Evolutionary conservation across 805 yeast species (phyloP).

Genomic region (Suhomyces sp.): DNA sequence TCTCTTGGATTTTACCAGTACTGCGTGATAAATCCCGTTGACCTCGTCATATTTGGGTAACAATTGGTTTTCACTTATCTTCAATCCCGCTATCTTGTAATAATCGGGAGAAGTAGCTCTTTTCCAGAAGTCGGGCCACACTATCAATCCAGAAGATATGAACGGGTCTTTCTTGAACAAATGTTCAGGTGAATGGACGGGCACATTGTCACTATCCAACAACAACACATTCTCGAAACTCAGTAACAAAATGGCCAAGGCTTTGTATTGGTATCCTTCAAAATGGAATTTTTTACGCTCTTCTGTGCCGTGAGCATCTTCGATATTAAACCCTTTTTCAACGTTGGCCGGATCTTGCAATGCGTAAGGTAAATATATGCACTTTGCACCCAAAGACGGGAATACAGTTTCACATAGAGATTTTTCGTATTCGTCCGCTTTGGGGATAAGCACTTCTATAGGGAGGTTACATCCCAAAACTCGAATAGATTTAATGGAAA

Average conservation of each 20-base stretch:
- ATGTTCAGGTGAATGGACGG: slow-evolving; percentile 60
- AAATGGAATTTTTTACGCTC: slow-evolving; percentile 34
- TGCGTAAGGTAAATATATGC: slow-evolving; percentile 35
- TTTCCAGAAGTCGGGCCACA: slow-evolving; percentile 91
- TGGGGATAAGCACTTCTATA: slow-evolving; percentile 78
- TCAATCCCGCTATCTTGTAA: slow-evolving; percentile 64
- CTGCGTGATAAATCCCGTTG: slow-evolving; percentile 17
- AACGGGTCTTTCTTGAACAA: slow-evolving; percentile 60
- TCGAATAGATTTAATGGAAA: slow-evolving; percentile 64
- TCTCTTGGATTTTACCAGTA: neutral
- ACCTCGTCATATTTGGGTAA: slow-evolving; percentile 34
- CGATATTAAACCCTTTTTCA: slow-evolving; percentile 5
- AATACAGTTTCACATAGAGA: slow-evolving; percentile 47
- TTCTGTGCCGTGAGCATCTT: slow-evolving; percentile 17
- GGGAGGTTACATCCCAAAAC: slow-evolving; percentile 68
- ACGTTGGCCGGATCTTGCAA: slow-evolving; percentile 14
- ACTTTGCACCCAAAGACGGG: slow-evolving; percentile 38
- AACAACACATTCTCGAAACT: slow-evolving; percentile 69
- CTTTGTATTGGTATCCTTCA: slow-evolving; percentile 44
- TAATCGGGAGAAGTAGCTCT: slow-evolving; percentile 74
- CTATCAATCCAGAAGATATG: slow-evolving; percentile 49
- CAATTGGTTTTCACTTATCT: slow-evolving; percentile 24
- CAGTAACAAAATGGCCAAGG: slow-evolving; percentile 37
- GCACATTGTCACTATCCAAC: slow-evolving; percentile 75
- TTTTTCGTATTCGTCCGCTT: slow-evolving; percentile 64